phyloP scores from a whole-genome alignment of 805 yeast species.

The Hanseniaspora meyeri region DNA sequence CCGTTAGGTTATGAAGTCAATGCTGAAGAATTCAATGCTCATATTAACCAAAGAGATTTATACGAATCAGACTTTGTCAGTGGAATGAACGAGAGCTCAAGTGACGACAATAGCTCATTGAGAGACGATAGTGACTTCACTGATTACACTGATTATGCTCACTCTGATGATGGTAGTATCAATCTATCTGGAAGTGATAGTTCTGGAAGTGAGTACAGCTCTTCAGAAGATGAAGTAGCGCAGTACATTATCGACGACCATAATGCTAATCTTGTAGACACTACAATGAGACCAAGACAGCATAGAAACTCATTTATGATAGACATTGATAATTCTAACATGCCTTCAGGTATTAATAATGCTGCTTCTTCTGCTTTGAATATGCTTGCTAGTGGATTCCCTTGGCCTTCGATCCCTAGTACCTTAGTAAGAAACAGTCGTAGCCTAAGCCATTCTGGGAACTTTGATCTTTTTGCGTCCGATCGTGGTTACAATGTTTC shows the following conservation, averaged over 20 bases:
- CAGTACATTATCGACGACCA: background rate
- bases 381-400: background rate
- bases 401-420: background rate
- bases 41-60: slow-evolving; percentile 22
- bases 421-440: background rate
- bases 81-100: background rate
- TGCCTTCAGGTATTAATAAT: background rate
- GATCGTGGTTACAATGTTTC: background rate
- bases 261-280: background rate
- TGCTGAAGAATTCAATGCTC: slow-evolving; percentile 19
- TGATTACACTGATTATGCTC: slow-evolving; percentile 16
- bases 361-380: background rate
- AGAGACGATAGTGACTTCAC: slow-evolving; percentile 19
- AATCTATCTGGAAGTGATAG: background rate
- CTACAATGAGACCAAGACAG: background rate
- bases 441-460: background rate
- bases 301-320: background rate
- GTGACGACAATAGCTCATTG: slow-evolving; percentile 15
- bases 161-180: slow-evolving; percentile 9
- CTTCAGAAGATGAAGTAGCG: background rate
- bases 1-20: slow-evolving; percentile 22
- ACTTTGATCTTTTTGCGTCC: background rate
- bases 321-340: background rate
- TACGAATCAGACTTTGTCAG: slow-evolving; percentile 27
- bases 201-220: background rate